phyloP scores from a whole-genome alignment of 352 stramenopile species.

The Phytopythium helicoides region DNA sequence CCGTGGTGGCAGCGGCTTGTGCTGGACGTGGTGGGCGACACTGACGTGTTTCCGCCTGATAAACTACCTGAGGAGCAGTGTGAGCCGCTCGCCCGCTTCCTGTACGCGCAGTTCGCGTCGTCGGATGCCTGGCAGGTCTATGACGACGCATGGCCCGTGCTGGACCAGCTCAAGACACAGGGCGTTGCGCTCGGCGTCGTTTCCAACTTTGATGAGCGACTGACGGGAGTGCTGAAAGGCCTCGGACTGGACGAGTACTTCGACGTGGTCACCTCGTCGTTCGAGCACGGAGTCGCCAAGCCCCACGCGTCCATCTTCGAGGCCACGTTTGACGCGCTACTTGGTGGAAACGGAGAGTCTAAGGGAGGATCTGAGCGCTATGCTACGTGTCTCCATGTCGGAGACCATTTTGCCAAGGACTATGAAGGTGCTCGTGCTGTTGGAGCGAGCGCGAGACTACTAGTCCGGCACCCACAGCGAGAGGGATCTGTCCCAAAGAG shows the following conservation, averaged over 20 bases:
- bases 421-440: slow-evolving; percentile 38
- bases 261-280: slow-evolving; percentile 60
- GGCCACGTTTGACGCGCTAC: slow-evolving; percentile 36
- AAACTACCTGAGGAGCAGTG: slow-evolving; percentile 9
- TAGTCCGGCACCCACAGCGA: slow-evolving; percentile 20
- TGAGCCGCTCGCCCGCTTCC: slow-evolving; percentile 33
- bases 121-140: slow-evolving; percentile 62
- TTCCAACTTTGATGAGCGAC: slow-evolving; percentile 80
- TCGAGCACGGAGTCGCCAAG: slow-evolving; percentile 43
- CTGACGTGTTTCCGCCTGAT: slow-evolving; percentile 11
- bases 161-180: slow-evolving; percentile 26
- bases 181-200: slow-evolving; percentile 53
- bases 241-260: slow-evolving; percentile 49
- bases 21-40: slow-evolving; percentile 30
- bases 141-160: slow-evolving; percentile 36
- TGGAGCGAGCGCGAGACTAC: slow-evolving; percentile 39
- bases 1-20: slow-evolving; percentile 64
- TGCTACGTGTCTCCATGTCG: slow-evolving; percentile 49
- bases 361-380: not conserved
- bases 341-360: not conserved
- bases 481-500: not conserved
- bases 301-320: slow-evolving; percentile 56
- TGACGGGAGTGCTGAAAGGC: slow-evolving; percentile 38
- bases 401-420: slow-evolving; percentile 52
- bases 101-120: slow-evolving; percentile 57